Percentiles rank a stretch among this genome's conserved stretches.
phyloP scores from a whole-genome alignment of 2,329 filamentous ascomycete genomes.

The Aspergillus thermomutatus region DNA sequence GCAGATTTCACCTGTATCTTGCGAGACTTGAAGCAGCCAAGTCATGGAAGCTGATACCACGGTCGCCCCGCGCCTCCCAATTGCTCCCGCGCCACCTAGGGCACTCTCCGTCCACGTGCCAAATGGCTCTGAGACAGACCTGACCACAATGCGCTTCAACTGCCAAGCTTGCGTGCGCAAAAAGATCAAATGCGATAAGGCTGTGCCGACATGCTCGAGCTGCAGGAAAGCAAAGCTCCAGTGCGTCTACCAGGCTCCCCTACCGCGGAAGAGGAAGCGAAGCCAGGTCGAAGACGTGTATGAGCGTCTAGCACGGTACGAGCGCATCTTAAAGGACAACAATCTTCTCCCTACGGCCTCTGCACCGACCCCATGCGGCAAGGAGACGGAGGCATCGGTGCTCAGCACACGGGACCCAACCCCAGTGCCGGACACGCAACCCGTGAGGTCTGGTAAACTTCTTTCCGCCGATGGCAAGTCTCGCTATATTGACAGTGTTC shows the following conservation, averaged over 20 bases:
- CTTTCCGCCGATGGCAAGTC: constrained; percentile 31
- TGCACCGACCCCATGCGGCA: not conserved
- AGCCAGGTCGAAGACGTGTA: constrained; percentile 29
- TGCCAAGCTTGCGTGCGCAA: constrained; percentile 28
- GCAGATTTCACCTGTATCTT: not conserved
- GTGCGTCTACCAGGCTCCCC: constrained; percentile 42
- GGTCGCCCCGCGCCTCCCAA: not conserved
- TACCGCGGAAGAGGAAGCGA: constrained; percentile 38
- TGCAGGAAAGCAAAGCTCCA: constrained; percentile 33
- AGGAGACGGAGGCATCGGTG: not conserved
- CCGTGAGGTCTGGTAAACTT: constrained; percentile 1
- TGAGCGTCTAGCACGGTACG: constrained; percentile 40
- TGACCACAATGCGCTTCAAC: constrained; percentile 8
- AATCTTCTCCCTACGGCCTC: constrained; percentile 8
- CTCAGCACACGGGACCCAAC: not conserved
- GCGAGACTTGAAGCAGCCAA: not conserved
- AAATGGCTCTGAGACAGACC: not conserved
- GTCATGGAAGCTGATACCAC: not conserved
- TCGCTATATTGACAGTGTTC: constrained; percentile 42
- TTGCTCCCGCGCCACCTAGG: constrained; percentile 4
- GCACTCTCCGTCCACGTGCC: not conserved
- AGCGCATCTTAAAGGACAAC: constrained; percentile 37
- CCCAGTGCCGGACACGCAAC: not conserved
- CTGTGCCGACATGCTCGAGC: constrained; percentile 30
- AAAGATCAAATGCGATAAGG: constrained; percentile 43